Evolutionary conservation across 768 basidiomycete genomes (phyloP), one percentile per base, ranked within the genome.

Genomic region (Cystofilobasidium capitatum): DNA sequence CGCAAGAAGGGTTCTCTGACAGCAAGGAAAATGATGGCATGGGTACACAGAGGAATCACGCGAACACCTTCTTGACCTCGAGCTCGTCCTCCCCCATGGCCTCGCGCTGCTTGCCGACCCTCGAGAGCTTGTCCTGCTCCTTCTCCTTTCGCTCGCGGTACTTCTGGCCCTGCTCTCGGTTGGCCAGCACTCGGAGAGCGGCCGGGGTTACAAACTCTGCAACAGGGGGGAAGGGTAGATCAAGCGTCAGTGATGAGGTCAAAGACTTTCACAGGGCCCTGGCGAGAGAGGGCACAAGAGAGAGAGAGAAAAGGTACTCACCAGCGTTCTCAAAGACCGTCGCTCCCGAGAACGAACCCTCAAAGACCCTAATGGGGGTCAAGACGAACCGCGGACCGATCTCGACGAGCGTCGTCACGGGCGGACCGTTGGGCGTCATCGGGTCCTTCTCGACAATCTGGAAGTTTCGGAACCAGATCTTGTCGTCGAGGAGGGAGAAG

Each of bases 401-500:
- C 79, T 98, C 96, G 24, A 93, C 84, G 26, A 99, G 82, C n/a
- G 89, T 85, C 62, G 84, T 91, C 66, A 88, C 85, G 2, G 89
- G 86, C 4, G 91, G 86, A 9, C 86, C 88, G 72, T 87, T 88
- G 1, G 91, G 89, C 72, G 90, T 87, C 54, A 88, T 75, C 20
- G 93, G 91, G 76, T 96, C 91, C 76, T 93, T 97, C 17, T 67
- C 54, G 49, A 69, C 47, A 35, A 69, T 69, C 68, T 69, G 57
- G 81, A 88, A 99, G 78, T 98, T 98, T 71, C 96, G 85, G 82
- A 98, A 98, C 96, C 96, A 99, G 71, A 98, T 91, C 77, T 96
- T 98, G 74, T 83, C 83, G 81, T 99, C 96, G 36, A 94, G 83
- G 64, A 98, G 81, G 39, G 94, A 96, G 78, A 99, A 98, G 44